Percentiles rank a stretch among this genome's conserved stretches.
phyloP scores from a whole-genome alignment of 176 grass and related monocot genomes.

The Aegilops speltoides region DNA sequence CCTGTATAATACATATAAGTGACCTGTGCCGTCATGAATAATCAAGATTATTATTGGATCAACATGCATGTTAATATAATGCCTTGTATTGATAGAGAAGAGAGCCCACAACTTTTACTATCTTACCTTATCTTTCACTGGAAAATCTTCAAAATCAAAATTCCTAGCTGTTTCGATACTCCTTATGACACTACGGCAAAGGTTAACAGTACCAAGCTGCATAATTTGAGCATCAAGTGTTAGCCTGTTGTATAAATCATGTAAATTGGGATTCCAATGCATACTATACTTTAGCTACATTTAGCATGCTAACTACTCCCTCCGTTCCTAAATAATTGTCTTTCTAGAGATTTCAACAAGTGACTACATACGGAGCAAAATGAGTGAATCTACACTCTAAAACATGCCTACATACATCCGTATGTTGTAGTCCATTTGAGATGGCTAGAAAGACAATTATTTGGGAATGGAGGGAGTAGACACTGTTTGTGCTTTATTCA shows the following conservation, averaged over 20 bases:
- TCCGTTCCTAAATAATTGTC: no score
- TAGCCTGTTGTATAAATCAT: not conserved
- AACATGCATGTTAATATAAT: not conserved
- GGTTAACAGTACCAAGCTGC: constrained; percentile 96
- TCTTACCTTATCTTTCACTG: constrained; percentile 83
- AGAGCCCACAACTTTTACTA: not conserved
- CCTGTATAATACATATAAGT: constrained; percentile 99
- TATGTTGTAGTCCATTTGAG: no score
- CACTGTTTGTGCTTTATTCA: not conserved
- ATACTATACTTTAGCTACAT: constrained; percentile 12
- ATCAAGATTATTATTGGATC: constrained; percentile 13
- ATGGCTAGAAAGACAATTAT: no score
- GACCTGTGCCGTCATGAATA: constrained; percentile 53
- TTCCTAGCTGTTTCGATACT: constrained; percentile 94
- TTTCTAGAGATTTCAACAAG: no score
- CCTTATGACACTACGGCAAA: constrained; percentile 92
- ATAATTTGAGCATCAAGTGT: constrained; percentile 42
- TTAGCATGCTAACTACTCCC: not conserved
- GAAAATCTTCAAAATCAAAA: constrained; percentile 99
- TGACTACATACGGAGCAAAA: no score
- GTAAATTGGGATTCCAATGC: not conserved
- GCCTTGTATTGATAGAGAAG: constrained; percentile 10
- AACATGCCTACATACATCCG: no score
- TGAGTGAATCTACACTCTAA: no score
- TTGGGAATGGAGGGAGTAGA: no score